A percentile compares a stretch with the other conserved stretches of the same genome.
phyloP scores from a whole-genome alignment of 371 early-diverging fungal genomes.

The Mortierella polycephala region DNA sequence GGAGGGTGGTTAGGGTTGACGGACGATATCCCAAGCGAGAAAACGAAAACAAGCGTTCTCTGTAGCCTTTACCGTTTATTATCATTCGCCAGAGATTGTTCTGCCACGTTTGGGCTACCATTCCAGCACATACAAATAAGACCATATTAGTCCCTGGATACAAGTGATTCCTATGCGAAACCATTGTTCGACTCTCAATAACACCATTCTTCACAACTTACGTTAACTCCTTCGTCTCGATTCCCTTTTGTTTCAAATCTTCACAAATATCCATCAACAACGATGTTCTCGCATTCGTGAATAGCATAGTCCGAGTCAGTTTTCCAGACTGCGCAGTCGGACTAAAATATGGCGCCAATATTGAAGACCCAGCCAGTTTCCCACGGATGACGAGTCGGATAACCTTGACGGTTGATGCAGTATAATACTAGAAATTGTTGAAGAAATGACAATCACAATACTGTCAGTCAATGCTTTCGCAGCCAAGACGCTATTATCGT shows the following conservation, averaged over 20 bases:
- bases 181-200: too few relatives aligned
- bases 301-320: conserved; percentile 29
- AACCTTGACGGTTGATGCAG: conserved; percentile 25
- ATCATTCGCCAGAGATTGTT: too few relatives aligned
- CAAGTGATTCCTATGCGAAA: not conserved
- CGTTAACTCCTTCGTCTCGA: conserved; percentile 30
- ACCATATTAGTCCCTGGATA: not conserved
- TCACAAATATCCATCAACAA: conserved; percentile 17
- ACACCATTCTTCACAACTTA: conserved; percentile 5
- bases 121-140: not conserved
- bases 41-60: too few relatives aligned
- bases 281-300: conserved; percentile 24
- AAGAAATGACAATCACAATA: not conserved
- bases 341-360: conserved; percentile 32
- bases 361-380: conserved; percentile 26
- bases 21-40: not conserved
- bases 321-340: conserved; percentile 13
- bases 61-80: too few relatives aligned
- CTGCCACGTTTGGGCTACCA: too few relatives aligned
- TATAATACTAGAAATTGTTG: conserved; percentile 29
- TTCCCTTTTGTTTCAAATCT: conserved; percentile 26
- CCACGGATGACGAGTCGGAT: conserved; percentile 29
- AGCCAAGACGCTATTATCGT: not conserved
- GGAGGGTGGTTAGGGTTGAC: not conserved
- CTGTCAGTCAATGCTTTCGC: not conserved